phyloP scores from a whole-genome alignment of 2,329 filamentous ascomycete species.

The Aspergillus thermomutatus region DNA sequence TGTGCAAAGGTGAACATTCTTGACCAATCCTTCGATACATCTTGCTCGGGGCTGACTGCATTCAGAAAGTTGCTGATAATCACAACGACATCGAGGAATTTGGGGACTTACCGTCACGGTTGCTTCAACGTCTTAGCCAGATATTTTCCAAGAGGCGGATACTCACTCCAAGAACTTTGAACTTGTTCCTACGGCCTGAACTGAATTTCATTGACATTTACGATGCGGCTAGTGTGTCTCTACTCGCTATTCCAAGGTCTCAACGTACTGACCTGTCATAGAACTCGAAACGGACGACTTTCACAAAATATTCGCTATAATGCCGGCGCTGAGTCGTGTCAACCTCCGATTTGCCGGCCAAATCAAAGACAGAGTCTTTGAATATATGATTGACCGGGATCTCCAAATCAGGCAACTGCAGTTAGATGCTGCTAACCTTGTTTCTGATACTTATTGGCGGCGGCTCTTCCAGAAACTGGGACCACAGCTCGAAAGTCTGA shows the following conservation, averaged over 20 bases:
- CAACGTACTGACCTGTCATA: conserved; percentile 32
- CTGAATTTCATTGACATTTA: conserved; percentile 57
- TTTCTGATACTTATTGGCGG: conserved; percentile 73
- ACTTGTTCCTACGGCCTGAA: conserved; percentile 51
- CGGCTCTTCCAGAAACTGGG: conserved; percentile 67
- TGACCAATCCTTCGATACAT: neutral
- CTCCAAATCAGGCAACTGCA: conserved; percentile 69
- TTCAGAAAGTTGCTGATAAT: conserved; percentile 57
- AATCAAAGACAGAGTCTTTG: conserved; percentile 79
- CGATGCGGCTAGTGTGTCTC: conserved; percentile 54
- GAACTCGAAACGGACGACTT: conserved; percentile 74
- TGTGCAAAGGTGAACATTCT: conserved; percentile 52
- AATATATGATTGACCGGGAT: conserved; percentile 73
- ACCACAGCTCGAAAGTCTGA: conserved; percentile 61
- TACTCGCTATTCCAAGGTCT: conserved; percentile 1
- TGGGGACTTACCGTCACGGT: conserved; percentile 56
- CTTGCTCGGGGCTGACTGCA: conserved; percentile 14
- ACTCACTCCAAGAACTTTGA: conserved; percentile 47
- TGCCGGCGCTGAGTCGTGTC: conserved; percentile 65
- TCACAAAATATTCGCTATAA: conserved; percentile 72
- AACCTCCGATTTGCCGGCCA: conserved; percentile 84
- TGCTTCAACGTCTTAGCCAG: conserved; percentile 58
- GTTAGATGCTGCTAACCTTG: conserved; percentile 78
- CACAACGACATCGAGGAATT: conserved; percentile 64
- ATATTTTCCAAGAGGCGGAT: conserved; percentile 63